Conservation (phyloP, 208 protist genomes). For the Leishmania gerbilli region DNA sequence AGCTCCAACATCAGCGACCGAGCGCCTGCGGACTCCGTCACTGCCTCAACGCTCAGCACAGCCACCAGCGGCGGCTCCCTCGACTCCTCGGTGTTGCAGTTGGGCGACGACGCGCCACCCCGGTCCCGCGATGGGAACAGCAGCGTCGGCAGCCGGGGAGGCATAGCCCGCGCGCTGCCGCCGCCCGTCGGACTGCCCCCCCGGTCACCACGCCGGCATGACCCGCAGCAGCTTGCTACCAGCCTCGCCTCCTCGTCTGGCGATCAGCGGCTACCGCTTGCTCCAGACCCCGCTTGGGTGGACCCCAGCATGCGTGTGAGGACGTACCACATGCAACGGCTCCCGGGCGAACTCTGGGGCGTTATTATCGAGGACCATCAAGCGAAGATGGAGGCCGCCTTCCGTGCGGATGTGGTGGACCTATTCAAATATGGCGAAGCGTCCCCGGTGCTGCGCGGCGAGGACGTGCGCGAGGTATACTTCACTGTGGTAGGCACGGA, state of each 20-base stretch:
- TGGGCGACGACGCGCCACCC: constrained; percentile 2
- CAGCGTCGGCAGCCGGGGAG: background rate
- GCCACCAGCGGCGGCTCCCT: background rate
- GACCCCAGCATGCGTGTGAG: constrained; percentile 20
- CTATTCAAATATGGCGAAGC: constrained; percentile 45
- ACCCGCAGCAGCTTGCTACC: background rate
- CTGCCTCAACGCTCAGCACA: background rate
- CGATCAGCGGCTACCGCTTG: constrained; percentile 6
- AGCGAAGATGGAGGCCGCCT: constrained; percentile 17
- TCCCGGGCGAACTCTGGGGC: constrained; percentile 45
- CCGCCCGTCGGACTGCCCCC: constrained; percentile 17
- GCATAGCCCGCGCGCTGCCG: constrained; percentile 2
- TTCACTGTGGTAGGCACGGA: constrained; percentile 31
- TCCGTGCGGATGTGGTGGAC: constrained; percentile 40
- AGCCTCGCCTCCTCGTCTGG: background rate
- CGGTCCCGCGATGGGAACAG: background rate
- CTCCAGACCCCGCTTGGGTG: background rate
- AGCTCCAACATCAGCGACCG: background rate
- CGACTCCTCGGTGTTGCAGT: background rate
- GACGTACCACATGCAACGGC: constrained; percentile 34
- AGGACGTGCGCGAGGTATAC: constrained; percentile 29
- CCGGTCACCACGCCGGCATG: constrained; percentile 21
- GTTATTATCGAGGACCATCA: constrained; percentile 19
- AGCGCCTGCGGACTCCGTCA: background rate
- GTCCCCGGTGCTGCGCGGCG: constrained; percentile 8